phyloP scores from a whole-genome alignment of 1,139 yeast genomes.

The Candida sp. region DNA sequence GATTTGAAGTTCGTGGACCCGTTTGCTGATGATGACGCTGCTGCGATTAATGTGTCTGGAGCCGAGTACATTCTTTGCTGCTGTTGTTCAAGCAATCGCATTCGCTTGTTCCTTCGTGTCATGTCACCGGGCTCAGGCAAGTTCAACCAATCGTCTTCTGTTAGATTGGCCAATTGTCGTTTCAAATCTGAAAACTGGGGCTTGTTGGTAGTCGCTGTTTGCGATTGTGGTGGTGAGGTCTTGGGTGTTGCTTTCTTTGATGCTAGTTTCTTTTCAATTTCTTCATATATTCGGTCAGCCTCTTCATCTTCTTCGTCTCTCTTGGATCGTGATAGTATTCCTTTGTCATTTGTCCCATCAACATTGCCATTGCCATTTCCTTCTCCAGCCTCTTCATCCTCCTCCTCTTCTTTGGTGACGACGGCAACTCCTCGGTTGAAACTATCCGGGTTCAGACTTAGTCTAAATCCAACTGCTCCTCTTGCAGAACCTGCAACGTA shows the following conservation, averaged over 20 bases:
- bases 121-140: slow-evolving; percentile 92
- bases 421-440: slow-evolving; percentile 50
- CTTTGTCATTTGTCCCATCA: slow-evolving; percentile 23
- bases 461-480: slow-evolving; percentile 94
- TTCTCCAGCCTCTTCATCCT: slow-evolving; percentile 16
- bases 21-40: slow-evolving; percentile 10
- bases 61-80: slow-evolving; percentile 80
- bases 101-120: slow-evolving; percentile 79
- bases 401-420: slow-evolving; percentile 32
- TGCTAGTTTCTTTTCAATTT: slow-evolving; percentile 62
- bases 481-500: slow-evolving; percentile 94
- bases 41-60: slow-evolving; percentile 66
- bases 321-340: slow-evolving; percentile 19
- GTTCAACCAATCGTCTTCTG: slow-evolving; percentile 77
- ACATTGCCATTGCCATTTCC: slow-evolving; percentile 16
- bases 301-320: slow-evolving; percentile 68
- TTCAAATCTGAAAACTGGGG: slow-evolving; percentile 54
- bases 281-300: slow-evolving; percentile 73
- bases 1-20: slow-evolving; percentile 47
- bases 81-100: slow-evolving; percentile 63
- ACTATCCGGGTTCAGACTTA: slow-evolving; percentile 69
- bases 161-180: slow-evolving; percentile 58
- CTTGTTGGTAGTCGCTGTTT: slow-evolving; percentile 9
- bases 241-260: slow-evolving; percentile 26
- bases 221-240: not conserved